Percentiles rank a stretch among this genome's conserved stretches.
Conservation (phyloP, 176 grass and related monocot genomes). For the Luzula sylvatica region DNA sequence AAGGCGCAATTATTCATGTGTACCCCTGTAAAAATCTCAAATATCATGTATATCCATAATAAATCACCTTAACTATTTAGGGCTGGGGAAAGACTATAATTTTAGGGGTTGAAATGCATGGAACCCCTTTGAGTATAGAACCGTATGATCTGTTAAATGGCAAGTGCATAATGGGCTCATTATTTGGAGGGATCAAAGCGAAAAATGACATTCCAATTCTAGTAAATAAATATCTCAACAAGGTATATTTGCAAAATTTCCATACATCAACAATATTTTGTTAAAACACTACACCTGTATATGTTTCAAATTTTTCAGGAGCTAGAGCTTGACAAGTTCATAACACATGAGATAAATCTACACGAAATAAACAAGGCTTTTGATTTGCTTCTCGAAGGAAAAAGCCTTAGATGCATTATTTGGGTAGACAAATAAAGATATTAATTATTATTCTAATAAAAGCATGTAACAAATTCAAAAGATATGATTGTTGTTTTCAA, state of each 20-base stretch:
- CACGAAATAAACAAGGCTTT: conserved; percentile 80
- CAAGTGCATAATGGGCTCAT: conserved; percentile 37
- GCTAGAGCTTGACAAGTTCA: conserved; percentile 68
- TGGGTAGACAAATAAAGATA: conserved; percentile 70
- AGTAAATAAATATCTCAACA: conserved; percentile 50
- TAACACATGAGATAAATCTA: conserved; percentile 62
- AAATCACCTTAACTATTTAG: conserved; percentile 7
- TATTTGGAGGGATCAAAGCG: conserved; percentile 66
- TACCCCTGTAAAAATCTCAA: too few species aligned
- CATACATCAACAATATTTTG: too few species aligned
- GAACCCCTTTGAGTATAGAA: conserved; percentile 33
- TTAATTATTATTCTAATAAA: not conserved
- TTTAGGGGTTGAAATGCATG: conserved; percentile 64
- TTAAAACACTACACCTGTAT: too few species aligned
- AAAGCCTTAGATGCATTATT: conserved; percentile 75
- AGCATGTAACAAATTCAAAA: too few species aligned
- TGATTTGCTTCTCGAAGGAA: conserved; percentile 64
- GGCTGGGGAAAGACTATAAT: conserved; percentile 92
- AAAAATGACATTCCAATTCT: conserved; percentile 80
- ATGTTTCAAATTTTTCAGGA: conserved; percentile 41
- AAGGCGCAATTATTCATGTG: too few species aligned
- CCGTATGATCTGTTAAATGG: conserved; percentile 38
- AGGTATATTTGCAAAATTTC: conserved; percentile 28
- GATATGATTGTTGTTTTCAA: too few species aligned
- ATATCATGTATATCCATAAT: too few species aligned